Evolutionary conservation across 495 filamentous ascomycete species (phyloP), one percentile per base, ranked within the genome.

Genomic region (Tuber borchii): DNA sequence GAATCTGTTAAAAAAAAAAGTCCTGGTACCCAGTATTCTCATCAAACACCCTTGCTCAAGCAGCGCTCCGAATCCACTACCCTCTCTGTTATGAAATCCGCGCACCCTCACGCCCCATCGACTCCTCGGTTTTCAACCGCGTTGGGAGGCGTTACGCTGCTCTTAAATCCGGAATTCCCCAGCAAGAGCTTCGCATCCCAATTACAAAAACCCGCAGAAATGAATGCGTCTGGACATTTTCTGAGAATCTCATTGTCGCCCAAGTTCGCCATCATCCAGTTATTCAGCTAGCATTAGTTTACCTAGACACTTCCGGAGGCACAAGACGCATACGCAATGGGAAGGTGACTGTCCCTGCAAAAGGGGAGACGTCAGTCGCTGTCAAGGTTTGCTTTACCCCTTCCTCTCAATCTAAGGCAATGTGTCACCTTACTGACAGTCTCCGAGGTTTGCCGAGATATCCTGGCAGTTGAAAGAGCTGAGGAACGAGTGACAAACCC

Each of bases 241-340:
- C 76, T 43, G 73, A 75, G 56, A 79, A 79, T 69, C 40, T 79
- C 10, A 73, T 79, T 51, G 77, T 79, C 5, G 78, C 72, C 70
- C 78, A 79, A 43, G 75, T 61, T 1, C 10, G 31, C 17, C 70
- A 79, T 45, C 48, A 75, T n/a, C 78, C 78, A 0, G 14, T 17
- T 8, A 73, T 77, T 0, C 39, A 73, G 17, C 71, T 79, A 39
- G 45, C 78, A 0, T 40, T 79, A 0, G 37, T 79, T 39, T 79
- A 79, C 46, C 44, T 79, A 9, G 78, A 79, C 73, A 48, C 72
- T 69, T 45, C 71, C 43, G 22, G 70, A 22, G 40, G 34, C 45
- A 76, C 72, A 7, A 70, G 76, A 2, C 44, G 73, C 12, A 39
- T 79, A 16, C 61, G 77, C 6, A 46, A 39, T 0, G 78, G 78